phyloP scores from a whole-genome alignment of 139 green algal genomes.

The Chlorella sp. region DNA sequence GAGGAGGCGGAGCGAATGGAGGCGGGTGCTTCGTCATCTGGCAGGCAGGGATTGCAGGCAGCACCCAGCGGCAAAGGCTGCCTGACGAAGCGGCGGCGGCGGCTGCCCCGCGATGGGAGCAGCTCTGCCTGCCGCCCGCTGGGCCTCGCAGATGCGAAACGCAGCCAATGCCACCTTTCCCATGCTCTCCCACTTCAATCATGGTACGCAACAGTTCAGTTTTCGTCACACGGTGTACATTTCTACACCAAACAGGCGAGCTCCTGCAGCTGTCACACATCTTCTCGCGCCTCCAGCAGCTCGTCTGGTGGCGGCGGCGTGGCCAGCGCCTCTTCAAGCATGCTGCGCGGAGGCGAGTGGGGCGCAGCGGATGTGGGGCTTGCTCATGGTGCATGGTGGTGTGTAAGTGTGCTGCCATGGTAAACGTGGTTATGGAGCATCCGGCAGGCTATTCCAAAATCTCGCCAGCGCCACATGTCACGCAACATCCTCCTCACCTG shows the following conservation, averaged over 20 bases:
- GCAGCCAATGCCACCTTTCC: too few relatives aligned
- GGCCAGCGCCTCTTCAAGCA: constrained; percentile 16
- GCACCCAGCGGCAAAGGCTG: constrained; percentile 22
- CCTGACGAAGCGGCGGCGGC: too few relatives aligned
- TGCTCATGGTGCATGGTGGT: background rate
- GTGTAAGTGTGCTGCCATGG: too few relatives aligned
- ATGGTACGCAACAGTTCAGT: too few relatives aligned
- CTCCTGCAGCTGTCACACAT: background rate
- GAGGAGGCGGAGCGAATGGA: background rate
- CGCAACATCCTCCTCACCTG: background rate
- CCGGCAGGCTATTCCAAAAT: too few relatives aligned
- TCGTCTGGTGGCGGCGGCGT: constrained; percentile 20
- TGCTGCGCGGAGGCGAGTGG: background rate
- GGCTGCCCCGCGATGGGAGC: too few relatives aligned
- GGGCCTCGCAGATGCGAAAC: too few relatives aligned
- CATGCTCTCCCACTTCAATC: too few relatives aligned
- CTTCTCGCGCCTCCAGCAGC: constrained; percentile 11
- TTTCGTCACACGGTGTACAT: background rate
- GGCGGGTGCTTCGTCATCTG: background rate
- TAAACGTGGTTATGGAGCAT: too few relatives aligned
- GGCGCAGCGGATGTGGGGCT: background rate
- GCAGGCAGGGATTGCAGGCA: background rate
- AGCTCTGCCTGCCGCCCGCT: too few relatives aligned
- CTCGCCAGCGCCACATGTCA: too few relatives aligned
- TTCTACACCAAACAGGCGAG: background rate